phyloP scores from a whole-genome alignment of 2,329 filamentous ascomycete species.

The Ascochyta koolunga region DNA sequence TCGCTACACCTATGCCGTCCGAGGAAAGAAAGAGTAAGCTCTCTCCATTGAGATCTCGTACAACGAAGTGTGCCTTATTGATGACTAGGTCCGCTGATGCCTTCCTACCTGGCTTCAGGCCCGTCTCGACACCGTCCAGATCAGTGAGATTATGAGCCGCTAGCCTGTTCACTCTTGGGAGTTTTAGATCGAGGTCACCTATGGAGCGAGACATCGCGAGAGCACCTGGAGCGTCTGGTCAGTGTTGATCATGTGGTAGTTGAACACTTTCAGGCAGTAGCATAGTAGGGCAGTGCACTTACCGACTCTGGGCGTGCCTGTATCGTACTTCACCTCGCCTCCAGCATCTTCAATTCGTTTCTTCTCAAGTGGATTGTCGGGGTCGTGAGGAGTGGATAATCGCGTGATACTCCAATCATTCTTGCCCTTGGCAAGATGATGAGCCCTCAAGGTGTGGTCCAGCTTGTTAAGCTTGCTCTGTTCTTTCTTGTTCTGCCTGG shows the following conservation, averaged over 20 bases:
- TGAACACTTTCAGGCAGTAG: not conserved
- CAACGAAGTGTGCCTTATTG: conserved; percentile 31
- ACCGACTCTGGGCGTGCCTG: conserved; percentile 27
- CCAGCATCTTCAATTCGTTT: conserved; percentile 31
- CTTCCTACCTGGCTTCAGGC: conserved; percentile 28
- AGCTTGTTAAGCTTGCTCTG: conserved; percentile 10
- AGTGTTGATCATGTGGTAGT: not conserved
- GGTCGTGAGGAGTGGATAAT: conserved; percentile 28
- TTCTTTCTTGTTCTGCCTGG: conserved; percentile 11
- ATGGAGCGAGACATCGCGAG: conserved; percentile 35
- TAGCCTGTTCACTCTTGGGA: conserved; percentile 32
- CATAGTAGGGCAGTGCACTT: not conserved
- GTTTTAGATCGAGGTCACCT: conserved; percentile 32
- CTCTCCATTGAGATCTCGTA: conserved; percentile 23
- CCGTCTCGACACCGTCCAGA: conserved; percentile 30
- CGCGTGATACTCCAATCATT: conserved; percentile 26
- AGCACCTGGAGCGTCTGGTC: conserved; percentile 14
- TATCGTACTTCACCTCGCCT: conserved; percentile 29
- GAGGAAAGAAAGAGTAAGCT: conserved; percentile 29
- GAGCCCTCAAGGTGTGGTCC: conserved; percentile 8
- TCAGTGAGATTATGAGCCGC: conserved; percentile 33
- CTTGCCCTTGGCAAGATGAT: conserved; percentile 14
- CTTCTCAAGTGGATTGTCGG: conserved; percentile 27
- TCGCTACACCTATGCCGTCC: conserved; percentile 29
- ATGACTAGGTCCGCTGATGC: conserved; percentile 30